Evolutionary conservation across 371 early-diverging fungal species (phyloP).

Genomic region (Coemansia sp.): DNA sequence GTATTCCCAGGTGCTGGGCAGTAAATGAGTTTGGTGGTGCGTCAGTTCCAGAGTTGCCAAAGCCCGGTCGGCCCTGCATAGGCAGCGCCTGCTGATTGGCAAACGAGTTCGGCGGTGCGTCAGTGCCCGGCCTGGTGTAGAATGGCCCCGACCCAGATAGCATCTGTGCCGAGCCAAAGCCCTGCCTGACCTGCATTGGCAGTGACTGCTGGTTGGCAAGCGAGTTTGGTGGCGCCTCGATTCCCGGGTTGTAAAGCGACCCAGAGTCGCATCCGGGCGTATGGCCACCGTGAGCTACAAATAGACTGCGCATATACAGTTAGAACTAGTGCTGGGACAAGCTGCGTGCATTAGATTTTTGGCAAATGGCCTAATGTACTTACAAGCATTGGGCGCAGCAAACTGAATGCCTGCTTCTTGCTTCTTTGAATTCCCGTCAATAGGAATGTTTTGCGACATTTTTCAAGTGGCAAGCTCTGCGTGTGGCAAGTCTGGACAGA

Average conservation of each 20-base stretch:
- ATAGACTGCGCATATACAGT: not conserved
- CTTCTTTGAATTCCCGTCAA: not conserved
- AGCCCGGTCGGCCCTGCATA: not conserved
- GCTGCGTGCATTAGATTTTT: not conserved
- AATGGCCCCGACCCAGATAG: not conserved
- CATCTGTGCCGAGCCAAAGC: not conserved
- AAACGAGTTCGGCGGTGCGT: constrained; percentile 34
- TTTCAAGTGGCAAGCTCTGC: not conserved
- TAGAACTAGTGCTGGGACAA: not conserved
- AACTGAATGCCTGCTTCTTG: not conserved
- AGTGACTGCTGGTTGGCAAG: constrained; percentile 1
- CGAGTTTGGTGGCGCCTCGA: constrained; percentile 31
- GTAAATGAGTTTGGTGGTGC: not conserved
- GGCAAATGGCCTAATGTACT: not conserved
- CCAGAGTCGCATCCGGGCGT: not conserved
- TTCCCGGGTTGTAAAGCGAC: not conserved
- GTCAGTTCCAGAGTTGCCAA: not conserved
- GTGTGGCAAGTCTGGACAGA: not conserved
- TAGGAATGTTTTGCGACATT: constrained; percentile 2
- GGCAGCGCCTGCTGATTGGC: not conserved
- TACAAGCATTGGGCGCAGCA: constrained; percentile 1
- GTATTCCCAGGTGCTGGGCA: not conserved
- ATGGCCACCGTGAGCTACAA: constrained; percentile 1
- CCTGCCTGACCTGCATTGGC: not conserved
- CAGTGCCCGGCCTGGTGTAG: not conserved